phyloP scores from a whole-genome alignment of 208 protist genomes.

The Balamuthia mandrillaris region DNA sequence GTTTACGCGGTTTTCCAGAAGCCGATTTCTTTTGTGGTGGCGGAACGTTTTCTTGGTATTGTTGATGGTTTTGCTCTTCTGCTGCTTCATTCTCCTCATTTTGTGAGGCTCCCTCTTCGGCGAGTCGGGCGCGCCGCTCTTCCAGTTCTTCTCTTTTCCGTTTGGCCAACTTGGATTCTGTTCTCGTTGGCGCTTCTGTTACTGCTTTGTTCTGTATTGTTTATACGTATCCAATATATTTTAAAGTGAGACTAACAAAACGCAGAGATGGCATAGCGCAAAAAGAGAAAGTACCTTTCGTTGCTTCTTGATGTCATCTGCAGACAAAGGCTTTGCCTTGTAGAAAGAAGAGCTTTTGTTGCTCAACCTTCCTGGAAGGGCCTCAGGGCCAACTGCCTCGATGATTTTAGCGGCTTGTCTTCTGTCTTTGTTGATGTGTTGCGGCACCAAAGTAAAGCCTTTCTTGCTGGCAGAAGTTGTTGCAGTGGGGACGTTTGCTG shows the following conservation, averaged over 20 bases:
- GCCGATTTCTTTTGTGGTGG: too few species aligned
- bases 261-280: not conserved
- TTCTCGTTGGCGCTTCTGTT: too few species aligned
- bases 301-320: slow-evolving; percentile 10
- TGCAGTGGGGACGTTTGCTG: not conserved
- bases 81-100: too few species aligned
- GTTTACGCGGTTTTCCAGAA: too few species aligned
- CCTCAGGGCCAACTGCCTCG: not conserved
- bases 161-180: not conserved
- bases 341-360: not conserved
- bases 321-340: not conserved
- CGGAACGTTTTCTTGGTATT: too few species aligned
- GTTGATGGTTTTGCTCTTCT: too few species aligned
- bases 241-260: not conserved
- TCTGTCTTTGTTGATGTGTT: not conserved
- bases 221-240: too few species aligned
- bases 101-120: not conserved
- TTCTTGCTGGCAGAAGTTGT: not conserved
- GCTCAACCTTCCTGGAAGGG: not conserved
- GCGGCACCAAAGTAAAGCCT: too few species aligned
- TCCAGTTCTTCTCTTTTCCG: not conserved
- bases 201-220: too few species aligned
- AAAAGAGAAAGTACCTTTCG: too few species aligned
- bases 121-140: not conserved
- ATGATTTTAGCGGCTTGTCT: not conserved